Percentiles rank a stretch among this genome's conserved stretches.
Evolutionary conservation across 1,284 basidiomycete genomes (phyloP).

Genomic region (Apiotrichum sp.): DNA sequence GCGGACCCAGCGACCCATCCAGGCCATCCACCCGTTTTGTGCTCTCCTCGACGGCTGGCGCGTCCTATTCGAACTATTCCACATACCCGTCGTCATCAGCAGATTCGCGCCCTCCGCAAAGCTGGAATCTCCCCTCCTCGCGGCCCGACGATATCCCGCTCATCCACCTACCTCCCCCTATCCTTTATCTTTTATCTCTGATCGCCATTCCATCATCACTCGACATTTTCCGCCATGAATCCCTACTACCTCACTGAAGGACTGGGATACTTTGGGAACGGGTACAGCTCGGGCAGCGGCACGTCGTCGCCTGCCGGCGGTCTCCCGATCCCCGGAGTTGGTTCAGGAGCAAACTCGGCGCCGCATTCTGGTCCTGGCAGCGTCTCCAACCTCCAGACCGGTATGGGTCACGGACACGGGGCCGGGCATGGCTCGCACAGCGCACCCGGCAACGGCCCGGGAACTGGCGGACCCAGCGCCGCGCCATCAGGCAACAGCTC

Average conservation of each 20-base stretch:
- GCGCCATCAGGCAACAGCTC: not conserved
- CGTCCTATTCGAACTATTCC: no score
- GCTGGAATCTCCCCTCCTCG: no score
- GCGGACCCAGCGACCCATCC: no score
- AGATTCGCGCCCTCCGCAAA: no score
- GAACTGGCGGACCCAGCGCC: not conserved
- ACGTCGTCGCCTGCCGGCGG: conserved; percentile 75
- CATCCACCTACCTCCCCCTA: no score
- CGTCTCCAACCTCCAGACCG: not conserved
- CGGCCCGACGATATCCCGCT: no score
- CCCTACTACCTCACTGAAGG: conserved; percentile 17
- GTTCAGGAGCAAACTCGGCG: not conserved
- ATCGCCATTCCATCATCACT: no score
- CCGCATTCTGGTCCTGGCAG: not conserved
- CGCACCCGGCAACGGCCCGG: not conserved
- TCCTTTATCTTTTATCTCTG: no score
- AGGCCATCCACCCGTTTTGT: no score
- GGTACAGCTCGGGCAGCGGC: conserved; percentile 13
- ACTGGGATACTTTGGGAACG: conserved; percentile 11
- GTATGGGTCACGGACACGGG: not conserved
- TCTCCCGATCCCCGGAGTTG: not conserved
- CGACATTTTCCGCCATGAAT: conserved; percentile 8
- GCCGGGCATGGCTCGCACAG: not conserved
- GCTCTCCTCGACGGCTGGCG: no score
- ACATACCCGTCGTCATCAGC: no score